A percentile compares a stretch with the other conserved stretches of the same genome.
Conservation (phyloP, 2,329 filamentous ascomycete species). For the Trichocomaceae sp. region DNA sequence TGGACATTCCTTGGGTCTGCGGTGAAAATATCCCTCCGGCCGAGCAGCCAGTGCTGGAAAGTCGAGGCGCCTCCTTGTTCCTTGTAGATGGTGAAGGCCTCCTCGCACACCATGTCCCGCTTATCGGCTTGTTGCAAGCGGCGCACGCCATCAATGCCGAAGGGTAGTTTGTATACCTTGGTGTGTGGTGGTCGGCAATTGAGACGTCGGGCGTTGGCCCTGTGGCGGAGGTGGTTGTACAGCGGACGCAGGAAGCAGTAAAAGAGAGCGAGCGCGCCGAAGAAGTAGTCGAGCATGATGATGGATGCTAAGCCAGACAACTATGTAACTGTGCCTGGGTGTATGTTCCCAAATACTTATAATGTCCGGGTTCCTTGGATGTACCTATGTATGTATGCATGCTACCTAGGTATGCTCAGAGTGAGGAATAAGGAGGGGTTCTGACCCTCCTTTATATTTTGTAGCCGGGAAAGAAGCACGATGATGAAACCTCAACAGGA, state of each 20-base stretch:
- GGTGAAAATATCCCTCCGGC: slow-evolving; percentile 17
- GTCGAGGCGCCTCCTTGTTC: slow-evolving; percentile 2
- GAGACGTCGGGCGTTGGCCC: slow-evolving; percentile 4
- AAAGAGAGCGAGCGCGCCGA: background rate
- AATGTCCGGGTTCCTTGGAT: too few species aligned
- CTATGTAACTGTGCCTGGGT: too few species aligned
- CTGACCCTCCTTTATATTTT: too few species aligned
- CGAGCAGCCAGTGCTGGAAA: background rate
- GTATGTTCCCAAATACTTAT: too few species aligned
- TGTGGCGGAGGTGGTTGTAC: slow-evolving; percentile 1
- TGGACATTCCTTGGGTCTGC: slow-evolving; percentile 61
- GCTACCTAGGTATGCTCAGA: too few species aligned
- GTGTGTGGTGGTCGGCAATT: background rate
- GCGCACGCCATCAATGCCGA: slow-evolving; percentile 8
- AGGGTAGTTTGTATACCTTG: background rate
- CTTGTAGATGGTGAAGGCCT: background rate
- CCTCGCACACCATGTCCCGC: background rate
- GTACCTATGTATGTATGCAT: too few species aligned
- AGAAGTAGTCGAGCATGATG: background rate
- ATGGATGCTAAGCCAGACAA: too few species aligned
- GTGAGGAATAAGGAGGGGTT: too few species aligned
- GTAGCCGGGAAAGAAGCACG: too few species aligned
- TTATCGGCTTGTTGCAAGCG: background rate
- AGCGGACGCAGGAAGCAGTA: slow-evolving; percentile 1
- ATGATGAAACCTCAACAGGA: too few species aligned